Percentiles rank a stretch among this genome's conserved stretches.
Evolutionary conservation across 345 rosid genomes (phyloP).

Genomic region (Limnanthes douglasii): DNA sequence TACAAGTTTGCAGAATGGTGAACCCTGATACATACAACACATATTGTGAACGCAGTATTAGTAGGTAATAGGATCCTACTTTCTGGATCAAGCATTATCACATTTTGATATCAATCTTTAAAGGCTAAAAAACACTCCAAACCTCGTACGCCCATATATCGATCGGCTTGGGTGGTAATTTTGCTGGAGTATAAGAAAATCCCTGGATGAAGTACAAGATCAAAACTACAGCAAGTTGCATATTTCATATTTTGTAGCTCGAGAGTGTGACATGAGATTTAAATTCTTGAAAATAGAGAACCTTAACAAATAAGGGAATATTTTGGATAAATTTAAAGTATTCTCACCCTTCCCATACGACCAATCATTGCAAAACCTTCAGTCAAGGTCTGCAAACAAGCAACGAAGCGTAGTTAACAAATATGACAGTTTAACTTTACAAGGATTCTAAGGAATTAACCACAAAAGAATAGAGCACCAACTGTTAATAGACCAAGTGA

Average conservation of each 20-base stretch:
- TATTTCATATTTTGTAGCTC: not conserved
- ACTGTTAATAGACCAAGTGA: constrained; percentile 80
- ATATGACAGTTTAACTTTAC: not conserved
- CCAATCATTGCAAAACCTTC: constrained; percentile 81
- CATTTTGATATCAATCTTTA: not conserved
- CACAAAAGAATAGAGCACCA: constrained; percentile 9
- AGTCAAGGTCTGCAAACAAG: constrained; percentile 54
- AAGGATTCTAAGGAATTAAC: not conserved
- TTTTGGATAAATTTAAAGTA: constrained; percentile 4
- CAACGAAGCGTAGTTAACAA: not conserved
- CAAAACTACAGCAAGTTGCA: constrained; percentile 3
- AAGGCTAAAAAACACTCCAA: not conserved
- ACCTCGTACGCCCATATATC: constrained; percentile 92
- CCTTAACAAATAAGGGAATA: too few relatives aligned
- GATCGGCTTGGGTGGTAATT: constrained; percentile 76
- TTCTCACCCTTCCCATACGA: constrained; percentile 68
- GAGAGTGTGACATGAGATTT: not conserved
- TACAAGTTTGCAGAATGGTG: constrained; percentile 78
- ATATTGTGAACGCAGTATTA: not conserved
- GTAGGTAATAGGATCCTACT: not conserved
- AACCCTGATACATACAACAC: constrained; percentile 31
- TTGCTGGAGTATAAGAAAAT: constrained; percentile 48
- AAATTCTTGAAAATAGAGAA: not conserved
- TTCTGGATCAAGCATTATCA: not conserved
- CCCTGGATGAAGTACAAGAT: constrained; percentile 36